Evolutionary conservation across 1,284 basidiomycete species (phyloP), one percentile per base, ranked within the genome.

Genomic region (Pyrrhoderma noxium): DNA sequence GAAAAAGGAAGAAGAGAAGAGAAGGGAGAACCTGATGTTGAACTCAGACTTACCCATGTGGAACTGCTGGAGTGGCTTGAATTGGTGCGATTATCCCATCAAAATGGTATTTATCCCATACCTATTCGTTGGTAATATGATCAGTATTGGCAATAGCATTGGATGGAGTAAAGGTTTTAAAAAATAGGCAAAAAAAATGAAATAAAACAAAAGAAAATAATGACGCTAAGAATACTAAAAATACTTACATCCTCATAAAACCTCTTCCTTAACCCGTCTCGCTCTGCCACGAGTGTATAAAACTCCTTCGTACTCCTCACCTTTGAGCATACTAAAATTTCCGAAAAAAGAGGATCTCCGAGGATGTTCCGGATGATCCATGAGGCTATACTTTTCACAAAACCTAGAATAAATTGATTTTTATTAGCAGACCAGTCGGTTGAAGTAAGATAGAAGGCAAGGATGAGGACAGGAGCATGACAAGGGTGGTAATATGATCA

Each of bases 11-110:
- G n/a, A n/a, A n/a, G n/a, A n/a, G n/a, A n/a, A n/a, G n/a, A n/a
- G n/a, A n/a, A n/a, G n/a, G n/a, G n/a, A n/a, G n/a, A n/a, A n/a
- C n/a, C n/a, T n/a, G n/a, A n/a, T n/a, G n/a, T n/a, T n/a, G n/a
- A n/a, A n/a, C n/a, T n/a, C n/a, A n/a, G n/a, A n/a, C n/a, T 58
- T 59, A 84, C 83, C 78, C 82, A 57, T 90, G 83, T 11, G 83
- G 81, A 3, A 89, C 59, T 49, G 81, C 82, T 3, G 89, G 89
- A 14, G 84, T 57, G 1, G 87, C 79, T 59, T 85, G 82, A 1
- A 82, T 78, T 3, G 89, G 88, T 8, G 80, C 81, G 34, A 93
- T 79, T 49, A 93, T 77, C 0, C 79, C 84, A 62, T 94, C 91
- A 21, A 92, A 76, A 0, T 66, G 62, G 51, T 82, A 61, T 51